Base-by-base conservation (phyloP, 805 yeast genomes). In the Kodamaea neixiangensis region DNA sequence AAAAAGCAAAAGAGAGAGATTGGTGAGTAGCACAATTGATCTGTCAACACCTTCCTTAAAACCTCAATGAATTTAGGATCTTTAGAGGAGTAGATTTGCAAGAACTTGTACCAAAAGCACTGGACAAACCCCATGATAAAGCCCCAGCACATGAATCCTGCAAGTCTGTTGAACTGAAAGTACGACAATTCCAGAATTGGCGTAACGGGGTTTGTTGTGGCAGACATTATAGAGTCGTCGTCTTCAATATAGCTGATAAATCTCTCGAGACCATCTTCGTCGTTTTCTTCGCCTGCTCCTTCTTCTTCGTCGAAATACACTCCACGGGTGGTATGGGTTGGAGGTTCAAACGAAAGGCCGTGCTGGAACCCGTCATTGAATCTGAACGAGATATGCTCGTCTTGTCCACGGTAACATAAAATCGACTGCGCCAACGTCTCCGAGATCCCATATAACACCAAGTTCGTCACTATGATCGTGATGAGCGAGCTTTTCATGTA, bases 1-100 rank as follows among this genome's bases (percentile, higher is more conserved):
- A 92, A 89, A 66, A 94, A 93, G 39, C 83, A 79, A 31, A 85
- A 83, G 41, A 93, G 74, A 2, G 94, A 87, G 1, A 92, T 62
- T 1, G 99, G 99, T 1, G 97, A 91, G 65, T 86, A 94, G 52
- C 91, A 79, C 46, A 92, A 69, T 66, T 94, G 98, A 65, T 93
- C 99, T 0, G 96, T 86, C 49, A 93, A 70, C 0, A 90, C 97
- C 50, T 97, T 80, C 56, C 92, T 86, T 31, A 93, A 75, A 5
- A 89, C 96, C 49, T 91, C 89, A 1, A 92, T 86, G 53, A 89
- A 78, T n/a, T 88, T 82, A 14, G 94, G 93, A 65, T 88, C 91
- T 51, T 84, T 86, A 4, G 86, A 82, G 2, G 51, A 38, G 66
- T 87, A 93, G 55, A 89, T 82, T 62, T 93, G 92, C 53, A 93